Base-by-base conservation (phyloP, 495 filamentous ascomycete genomes). In the Hyaloscypha hepaticicola region DNA sequence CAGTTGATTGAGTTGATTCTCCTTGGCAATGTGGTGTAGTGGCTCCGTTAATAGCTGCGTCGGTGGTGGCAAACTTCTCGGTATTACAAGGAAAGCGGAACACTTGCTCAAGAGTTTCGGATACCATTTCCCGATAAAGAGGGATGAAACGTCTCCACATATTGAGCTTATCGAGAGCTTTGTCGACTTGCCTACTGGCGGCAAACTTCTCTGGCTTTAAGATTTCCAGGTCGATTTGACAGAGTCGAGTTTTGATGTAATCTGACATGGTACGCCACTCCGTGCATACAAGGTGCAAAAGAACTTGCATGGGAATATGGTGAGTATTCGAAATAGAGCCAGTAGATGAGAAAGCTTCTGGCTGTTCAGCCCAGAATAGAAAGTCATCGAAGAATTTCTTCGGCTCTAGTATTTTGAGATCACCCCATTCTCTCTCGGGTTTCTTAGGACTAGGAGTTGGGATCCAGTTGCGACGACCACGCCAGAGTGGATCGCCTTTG, bases 1-100 rank as follows among this genome's bases (percentile, higher is more conserved):
- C 5, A 50, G 48, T 6, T 5, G 5, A 61, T 21, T 72, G 68
- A 27, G 63, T 67, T 21, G 68, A 66, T 28, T 65, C 53, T 56
- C 72, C 67, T 27, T 72, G 41, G 68, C 52, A 7, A 78, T 56
- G 3, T 72, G 72, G 19, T 73, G 64, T 79, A 76, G 78, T 68
- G 48, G 5, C 19, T 80, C 77, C 55, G 2, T 58, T 31, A 58
- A 16, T 16, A n/a, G 55, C 19, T 58, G 12, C 29, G n/a, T 58
- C 4, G 24, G 25, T n/a, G 26, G 11, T n/a, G 21, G 31, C 7
- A 19, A 33, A 58, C 29, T 24, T 33, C 33, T 45, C 24, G 33
- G 57, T 24, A 33, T 51, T 38, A 50, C 59, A 52, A 51, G 48
- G 59, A 31, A 60, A 60, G 33, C 33, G 29, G 57, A 60, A 60